These are phyloP conservation scores for Septoria linicola DNA, from an alignment of 2,329 filamentous ascomycete genomes.

Conservation along the genomic window DNA sequence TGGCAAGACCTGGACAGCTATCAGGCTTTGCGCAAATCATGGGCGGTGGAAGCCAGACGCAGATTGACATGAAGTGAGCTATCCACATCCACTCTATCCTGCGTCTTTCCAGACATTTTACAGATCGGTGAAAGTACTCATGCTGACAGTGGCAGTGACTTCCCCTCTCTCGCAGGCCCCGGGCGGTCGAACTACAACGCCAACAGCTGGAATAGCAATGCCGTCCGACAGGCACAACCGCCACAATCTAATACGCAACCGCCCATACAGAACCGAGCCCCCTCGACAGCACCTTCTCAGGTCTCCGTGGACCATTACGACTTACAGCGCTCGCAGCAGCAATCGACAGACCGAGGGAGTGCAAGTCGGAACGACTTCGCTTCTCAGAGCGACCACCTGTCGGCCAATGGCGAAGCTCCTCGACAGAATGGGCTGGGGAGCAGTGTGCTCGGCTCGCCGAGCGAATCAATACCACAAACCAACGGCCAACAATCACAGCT, in stretches of 20 bases:
- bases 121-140: background rate
- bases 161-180: conserved; percentile 60
- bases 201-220: conserved; percentile 57
- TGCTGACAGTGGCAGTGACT: conserved; percentile 52
- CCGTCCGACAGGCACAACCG: conserved; percentile 48
- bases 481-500: conserved; percentile 31
- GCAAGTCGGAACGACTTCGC: conserved; percentile 60
- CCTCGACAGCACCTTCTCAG: conserved; percentile 45
- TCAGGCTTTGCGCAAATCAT: conserved; percentile 40
- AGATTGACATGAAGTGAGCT: conserved; percentile 40
- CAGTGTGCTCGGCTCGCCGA: conserved; percentile 28
- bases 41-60: conserved; percentile 35
- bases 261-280: conserved; percentile 41
- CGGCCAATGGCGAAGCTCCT: conserved; percentile 42
- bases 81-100: too few relatives aligned
- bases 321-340: conserved; percentile 48
- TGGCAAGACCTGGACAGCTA: conserved; percentile 32
- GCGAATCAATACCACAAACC: conserved; percentile 22
- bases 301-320: conserved; percentile 58
- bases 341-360: conserved; percentile 36
- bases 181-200: conserved; percentile 57
- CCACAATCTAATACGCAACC: conserved; percentile 41
- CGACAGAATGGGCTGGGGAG: conserved; percentile 29
- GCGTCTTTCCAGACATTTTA: too few relatives aligned
- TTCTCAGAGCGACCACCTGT: conserved; percentile 55